Evolutionary conservation across 192 early-diverging fungal species (phyloP).

Genomic region (Irineochytrium annulatum): DNA sequence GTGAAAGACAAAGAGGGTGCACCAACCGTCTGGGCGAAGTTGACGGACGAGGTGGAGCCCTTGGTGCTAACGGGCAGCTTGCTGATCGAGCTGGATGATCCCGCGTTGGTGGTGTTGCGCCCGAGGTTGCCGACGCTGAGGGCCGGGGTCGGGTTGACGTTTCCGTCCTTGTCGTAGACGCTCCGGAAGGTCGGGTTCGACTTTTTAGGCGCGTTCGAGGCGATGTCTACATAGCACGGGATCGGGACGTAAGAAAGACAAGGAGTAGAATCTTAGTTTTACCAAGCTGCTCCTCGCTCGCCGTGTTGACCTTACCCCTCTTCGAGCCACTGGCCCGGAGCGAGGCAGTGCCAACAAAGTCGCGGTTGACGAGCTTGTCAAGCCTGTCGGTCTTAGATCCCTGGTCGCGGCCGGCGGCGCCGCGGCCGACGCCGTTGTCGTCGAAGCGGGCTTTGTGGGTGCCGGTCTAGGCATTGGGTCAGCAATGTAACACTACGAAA

Average conservation of each 20-base stretch:
- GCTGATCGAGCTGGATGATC: no score
- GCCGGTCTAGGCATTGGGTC: conserved; percentile 32
- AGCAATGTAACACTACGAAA: background rate
- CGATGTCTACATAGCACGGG: conserved; percentile 12
- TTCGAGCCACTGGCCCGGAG: conserved; percentile 1
- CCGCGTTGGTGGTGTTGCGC: no score
- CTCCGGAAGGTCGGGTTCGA: no score
- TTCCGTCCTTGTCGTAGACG: no score
- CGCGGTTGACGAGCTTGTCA: conserved; percentile 31
- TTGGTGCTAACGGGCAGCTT: no score
- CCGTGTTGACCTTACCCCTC: conserved; percentile 22
- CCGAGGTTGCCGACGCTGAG: background rate
- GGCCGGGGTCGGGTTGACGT: no score
- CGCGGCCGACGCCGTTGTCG: conserved; percentile 41
- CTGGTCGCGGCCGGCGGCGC: conserved; percentile 42
- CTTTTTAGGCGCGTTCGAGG: conserved; percentile 31
- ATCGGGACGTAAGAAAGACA: background rate
- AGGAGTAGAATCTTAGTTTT: background rate
- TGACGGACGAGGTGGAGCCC: background rate
- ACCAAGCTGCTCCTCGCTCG: conserved; percentile 34
- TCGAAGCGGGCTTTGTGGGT: conserved; percentile 56
- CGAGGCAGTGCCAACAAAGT: background rate
- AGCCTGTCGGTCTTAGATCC: conserved; percentile 28
- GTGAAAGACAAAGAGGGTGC: background rate
- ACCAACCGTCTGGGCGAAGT: no score